Evolutionary conservation across 1,284 basidiomycete species (phyloP), one percentile per base, ranked within the genome.

Genomic region (Ceratobasidium papillatum): DNA sequence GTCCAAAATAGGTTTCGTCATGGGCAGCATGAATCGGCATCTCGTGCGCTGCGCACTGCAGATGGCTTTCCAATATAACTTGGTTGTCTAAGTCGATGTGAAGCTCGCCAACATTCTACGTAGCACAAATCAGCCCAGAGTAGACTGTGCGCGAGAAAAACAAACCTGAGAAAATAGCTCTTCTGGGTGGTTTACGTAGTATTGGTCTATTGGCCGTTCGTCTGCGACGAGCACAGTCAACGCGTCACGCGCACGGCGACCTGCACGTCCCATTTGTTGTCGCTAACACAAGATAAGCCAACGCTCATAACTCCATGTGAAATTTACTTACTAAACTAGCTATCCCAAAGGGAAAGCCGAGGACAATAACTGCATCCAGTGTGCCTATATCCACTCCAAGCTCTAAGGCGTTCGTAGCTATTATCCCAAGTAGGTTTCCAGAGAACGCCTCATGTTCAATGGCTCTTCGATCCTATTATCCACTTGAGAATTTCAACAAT

Each of bases 341-440:
- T 62, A 95, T 76, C 74, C 87, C 90, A 73, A 89, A 87, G 0
- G 95, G 95, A 80, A 96, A 95, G 0, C 94, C 94, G 25, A 96
- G 87, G 88, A 95, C 93, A 75, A 97, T 88, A 41, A 97, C 95
- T 0, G 93, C 94, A 80, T 97, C 95, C 38, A 97, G 83, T 25
- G 88, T 88, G 17, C 94, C 95, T 54, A 97, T 96, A 79, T 97
- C 95, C 36, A 97, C 92, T 43, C 95, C 95, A 0, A 97, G 87
- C 81, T 97, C 95, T 14, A 97, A 86, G 0, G 95, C 95, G 76
- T 94, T 95, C 0, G 95, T 97, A 0, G 94, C 94, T n/a, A 97
- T 87, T 58, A 97, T 93, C 5, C 95, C 92, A 0, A 96, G 86
- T 12, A 96, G 83, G 76, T 89, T 87, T 0, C 95, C 94, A 0